Conservation (phyloP, 805 yeast species). For the Candida vaughaniae region DNA sequence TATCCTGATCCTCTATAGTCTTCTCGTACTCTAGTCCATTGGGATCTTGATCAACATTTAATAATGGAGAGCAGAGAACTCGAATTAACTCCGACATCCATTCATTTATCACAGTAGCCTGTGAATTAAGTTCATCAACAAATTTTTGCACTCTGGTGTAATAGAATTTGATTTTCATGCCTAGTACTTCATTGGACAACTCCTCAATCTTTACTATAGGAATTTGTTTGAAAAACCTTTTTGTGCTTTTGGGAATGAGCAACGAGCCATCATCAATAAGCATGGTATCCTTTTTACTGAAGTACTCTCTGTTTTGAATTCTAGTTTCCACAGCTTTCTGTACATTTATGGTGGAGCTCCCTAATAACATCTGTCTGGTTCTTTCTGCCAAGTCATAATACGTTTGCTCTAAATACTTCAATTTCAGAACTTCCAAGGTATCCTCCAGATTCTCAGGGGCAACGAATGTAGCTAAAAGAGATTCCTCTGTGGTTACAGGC, state of each 20-base stretch:
- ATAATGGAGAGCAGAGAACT: slow-evolving; percentile 50
- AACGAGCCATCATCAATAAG: slow-evolving; percentile 30
- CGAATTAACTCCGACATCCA: slow-evolving; percentile 48
- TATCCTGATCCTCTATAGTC: slow-evolving; percentile 74
- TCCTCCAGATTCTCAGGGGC: slow-evolving; percentile 2
- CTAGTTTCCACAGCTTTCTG: slow-evolving; percentile 22
- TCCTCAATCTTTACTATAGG: slow-evolving; percentile 25
- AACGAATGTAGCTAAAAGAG: neutral
- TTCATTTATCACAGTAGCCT: slow-evolving; percentile 48
- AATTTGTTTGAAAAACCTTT: slow-evolving; percentile 26
- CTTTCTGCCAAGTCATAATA: slow-evolving; percentile 37
- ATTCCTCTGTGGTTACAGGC: neutral
- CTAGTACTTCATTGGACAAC: slow-evolving; percentile 16
- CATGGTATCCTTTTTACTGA: slow-evolving; percentile 5
- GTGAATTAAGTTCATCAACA: slow-evolving; percentile 45
- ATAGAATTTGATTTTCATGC: slow-evolving; percentile 20
- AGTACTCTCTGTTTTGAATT: slow-evolving; percentile 21
- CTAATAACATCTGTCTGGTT: slow-evolving; percentile 31
- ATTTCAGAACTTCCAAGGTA: slow-evolving; percentile 8
- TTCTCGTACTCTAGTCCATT: slow-evolving; percentile 78
- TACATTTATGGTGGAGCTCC: slow-evolving; percentile 29
- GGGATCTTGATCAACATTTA: slow-evolving; percentile 46
- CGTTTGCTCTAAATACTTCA: slow-evolving; percentile 25
- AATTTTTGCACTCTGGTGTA: slow-evolving; percentile 20
- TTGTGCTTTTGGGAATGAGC: slow-evolving; percentile 33